Conservation (phyloP, 2,329 filamentous ascomycete species). For the Ophiostoma quercus region DNA sequence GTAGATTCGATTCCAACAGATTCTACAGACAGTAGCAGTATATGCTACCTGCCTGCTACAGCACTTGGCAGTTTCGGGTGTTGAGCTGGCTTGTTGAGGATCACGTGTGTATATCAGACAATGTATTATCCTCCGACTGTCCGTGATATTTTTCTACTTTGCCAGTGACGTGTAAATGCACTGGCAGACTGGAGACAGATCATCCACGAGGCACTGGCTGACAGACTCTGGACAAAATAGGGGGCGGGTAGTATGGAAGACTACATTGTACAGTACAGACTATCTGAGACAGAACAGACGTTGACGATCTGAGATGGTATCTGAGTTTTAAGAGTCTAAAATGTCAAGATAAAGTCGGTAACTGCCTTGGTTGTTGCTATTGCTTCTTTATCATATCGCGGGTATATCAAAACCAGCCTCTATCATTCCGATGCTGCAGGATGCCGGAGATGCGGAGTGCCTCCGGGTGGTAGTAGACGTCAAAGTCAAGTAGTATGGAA, state of each 20-base stretch:
- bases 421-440: conserved; percentile 7
- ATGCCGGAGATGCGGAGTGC: not conserved
- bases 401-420: not conserved
- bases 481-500: not conserved
- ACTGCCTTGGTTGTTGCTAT: not conserved
- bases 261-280: no score
- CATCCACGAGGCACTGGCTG: not conserved
- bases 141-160: not conserved
- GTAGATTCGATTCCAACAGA: not conserved
- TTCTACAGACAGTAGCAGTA: not conserved
- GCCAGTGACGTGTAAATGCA: conserved; percentile 1
- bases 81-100: not conserved
- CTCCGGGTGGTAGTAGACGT: not conserved
- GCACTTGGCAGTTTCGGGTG: conserved; percentile 7
- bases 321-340: not conserved
- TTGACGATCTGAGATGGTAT: not conserved
- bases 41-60: no score
- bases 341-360: not conserved
- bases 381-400: not conserved
- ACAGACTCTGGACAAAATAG: not conserved
- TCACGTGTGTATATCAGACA: not conserved
- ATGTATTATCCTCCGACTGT: not conserved
- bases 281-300: no score
- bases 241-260: not conserved
- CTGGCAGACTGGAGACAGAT: not conserved